A percentile compares a stretch with the other conserved stretches of the same genome.
Conservation (phyloP, 2,329 filamentous ascomycete genomes). For the Pseudogymnoascus sp. region DNA sequence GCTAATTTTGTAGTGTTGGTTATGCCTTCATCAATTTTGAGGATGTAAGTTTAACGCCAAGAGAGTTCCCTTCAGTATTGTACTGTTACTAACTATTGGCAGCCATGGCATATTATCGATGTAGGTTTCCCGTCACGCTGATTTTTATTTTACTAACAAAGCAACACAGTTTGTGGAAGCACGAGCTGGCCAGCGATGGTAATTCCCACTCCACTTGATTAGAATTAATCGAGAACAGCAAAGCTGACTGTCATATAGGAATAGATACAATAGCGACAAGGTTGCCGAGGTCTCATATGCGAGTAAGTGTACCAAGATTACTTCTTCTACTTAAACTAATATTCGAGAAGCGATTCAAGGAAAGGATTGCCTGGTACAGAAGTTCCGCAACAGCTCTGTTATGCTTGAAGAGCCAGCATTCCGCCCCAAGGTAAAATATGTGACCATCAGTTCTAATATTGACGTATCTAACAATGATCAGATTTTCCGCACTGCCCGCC, state of each 20-base stretch:
- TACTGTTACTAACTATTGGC: slow-evolving; percentile 30
- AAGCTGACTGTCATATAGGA: slow-evolving; percentile 42
- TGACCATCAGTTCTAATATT: slow-evolving; percentile 32
- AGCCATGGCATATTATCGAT: slow-evolving; percentile 66
- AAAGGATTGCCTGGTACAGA: slow-evolving; percentile 80
- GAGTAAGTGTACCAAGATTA: slow-evolving; percentile 47
- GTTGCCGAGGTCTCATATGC: slow-evolving; percentile 88
- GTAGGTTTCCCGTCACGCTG: slow-evolving; percentile 38
- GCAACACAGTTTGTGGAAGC: slow-evolving; percentile 58
- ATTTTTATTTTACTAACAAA: slow-evolving; percentile 22
- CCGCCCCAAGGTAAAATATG: slow-evolving; percentile 62
- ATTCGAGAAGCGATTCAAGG: slow-evolving; percentile 69
- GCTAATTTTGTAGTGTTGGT: slow-evolving; percentile 59
- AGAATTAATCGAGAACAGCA: background rate
- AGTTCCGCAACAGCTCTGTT: slow-evolving; percentile 93
- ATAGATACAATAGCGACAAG: slow-evolving; percentile 76
- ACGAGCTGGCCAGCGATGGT: slow-evolving; percentile 64
- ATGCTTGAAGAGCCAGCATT: slow-evolving; percentile 81
- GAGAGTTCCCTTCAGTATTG: background rate
- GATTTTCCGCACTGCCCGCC: slow-evolving; percentile 46
- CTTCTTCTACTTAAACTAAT: slow-evolving; percentile 21
- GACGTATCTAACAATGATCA: slow-evolving; percentile 42
- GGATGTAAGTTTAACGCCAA: slow-evolving; percentile 46
- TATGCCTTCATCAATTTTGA: slow-evolving; percentile 97
- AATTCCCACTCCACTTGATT: slow-evolving; percentile 5